These are phyloP conservation scores for Populus alba DNA, from an alignment of 345 rosid species.

Conservation along the genomic window DNA sequence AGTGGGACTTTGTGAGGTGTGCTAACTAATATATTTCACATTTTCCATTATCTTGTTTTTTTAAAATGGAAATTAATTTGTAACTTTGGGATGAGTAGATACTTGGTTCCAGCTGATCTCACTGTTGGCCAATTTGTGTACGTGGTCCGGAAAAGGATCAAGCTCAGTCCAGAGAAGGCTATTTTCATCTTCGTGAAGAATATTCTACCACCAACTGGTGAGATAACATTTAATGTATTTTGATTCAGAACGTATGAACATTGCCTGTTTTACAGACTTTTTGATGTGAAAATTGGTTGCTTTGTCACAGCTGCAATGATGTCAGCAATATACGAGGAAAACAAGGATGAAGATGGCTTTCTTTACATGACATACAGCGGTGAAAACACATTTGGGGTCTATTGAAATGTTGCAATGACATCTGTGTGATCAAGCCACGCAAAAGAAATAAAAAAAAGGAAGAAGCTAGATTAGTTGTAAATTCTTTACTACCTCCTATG, in stretches of 20 bases:
- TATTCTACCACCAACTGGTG: constrained; percentile 73
- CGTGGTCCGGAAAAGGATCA: constrained; percentile 86
- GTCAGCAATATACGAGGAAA: constrained; percentile 92
- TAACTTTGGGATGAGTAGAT: constrained; percentile 35
- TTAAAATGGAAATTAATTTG: not conserved
- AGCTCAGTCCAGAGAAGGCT: constrained; percentile 85
- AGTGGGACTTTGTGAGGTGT: not conserved
- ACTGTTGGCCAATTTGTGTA: constrained; percentile 84
- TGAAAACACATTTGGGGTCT: constrained; percentile 84
- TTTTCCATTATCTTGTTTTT: not conserved
- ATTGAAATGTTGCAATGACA: constrained; percentile 23
- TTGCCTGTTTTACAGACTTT: not conserved
- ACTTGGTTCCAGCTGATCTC: constrained; percentile 80
- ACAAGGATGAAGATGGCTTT: constrained; percentile 96
- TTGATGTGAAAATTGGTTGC: not conserved
- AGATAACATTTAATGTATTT: constrained; percentile 6
- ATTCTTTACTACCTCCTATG: constrained; percentile 12
- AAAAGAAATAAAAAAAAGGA: not conserved
- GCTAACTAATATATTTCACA: not conserved
- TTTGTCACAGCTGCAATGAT: constrained; percentile 73
- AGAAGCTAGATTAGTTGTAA: constrained; percentile 31
- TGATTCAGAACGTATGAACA: not conserved
- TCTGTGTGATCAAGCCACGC: constrained; percentile 16
- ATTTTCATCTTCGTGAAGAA: constrained; percentile 76
- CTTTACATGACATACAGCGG: constrained; percentile 98